These are phyloP conservation scores for Meyerozyma smithsonii DNA, from an alignment of 1,139 yeast species.

Conservation along the genomic window DNA sequence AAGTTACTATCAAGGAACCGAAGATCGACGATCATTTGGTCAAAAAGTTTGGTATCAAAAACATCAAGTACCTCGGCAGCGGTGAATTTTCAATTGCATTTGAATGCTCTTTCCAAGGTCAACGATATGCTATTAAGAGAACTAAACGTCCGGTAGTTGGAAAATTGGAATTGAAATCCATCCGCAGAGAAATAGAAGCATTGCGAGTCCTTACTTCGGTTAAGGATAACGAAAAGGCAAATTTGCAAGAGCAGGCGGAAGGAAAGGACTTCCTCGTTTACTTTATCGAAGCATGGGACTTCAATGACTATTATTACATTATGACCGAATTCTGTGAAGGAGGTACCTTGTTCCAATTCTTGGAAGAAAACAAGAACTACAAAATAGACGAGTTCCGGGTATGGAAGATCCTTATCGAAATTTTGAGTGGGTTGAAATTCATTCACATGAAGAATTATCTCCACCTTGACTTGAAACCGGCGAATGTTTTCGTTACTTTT, in stretches of 20 bases:
- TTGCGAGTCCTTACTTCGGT: slow-evolving; percentile 39
- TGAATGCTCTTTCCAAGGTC: slow-evolving; percentile 62
- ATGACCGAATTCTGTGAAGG: slow-evolving; percentile 96
- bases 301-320: slow-evolving; percentile 68
- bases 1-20: slow-evolving; percentile 10
- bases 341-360: slow-evolving; percentile 79
- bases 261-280: slow-evolving; percentile 79
- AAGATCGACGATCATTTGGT: slow-evolving; percentile 15
- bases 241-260: slow-evolving; percentile 54
- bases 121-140: slow-evolving; percentile 81
- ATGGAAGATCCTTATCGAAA: slow-evolving; percentile 90
- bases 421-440: slow-evolving; percentile 71
- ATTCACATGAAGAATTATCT: slow-evolving; percentile 74
- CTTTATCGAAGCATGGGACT: slow-evolving; percentile 85
- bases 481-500: slow-evolving; percentile 87
- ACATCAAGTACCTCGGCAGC: slow-evolving; percentile 44
- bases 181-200: slow-evolving; percentile 41
- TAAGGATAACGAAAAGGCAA: slow-evolving; percentile 31
- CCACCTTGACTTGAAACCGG: slow-evolving; percentile 91
- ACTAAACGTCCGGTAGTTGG: slow-evolving; percentile 54
- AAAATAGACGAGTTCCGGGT: slow-evolving; percentile 95
- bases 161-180: slow-evolving; percentile 32
- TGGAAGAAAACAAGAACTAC: slow-evolving; percentile 67
- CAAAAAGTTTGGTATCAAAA: slow-evolving; percentile 15
- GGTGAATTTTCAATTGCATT: slow-evolving; percentile 91